A percentile compares a stretch with the other conserved stretches of the same genome.
Evolutionary conservation across 2,329 filamentous ascomycete genomes (phyloP).

Genomic region (Calonectria multiphialidica): DNA sequence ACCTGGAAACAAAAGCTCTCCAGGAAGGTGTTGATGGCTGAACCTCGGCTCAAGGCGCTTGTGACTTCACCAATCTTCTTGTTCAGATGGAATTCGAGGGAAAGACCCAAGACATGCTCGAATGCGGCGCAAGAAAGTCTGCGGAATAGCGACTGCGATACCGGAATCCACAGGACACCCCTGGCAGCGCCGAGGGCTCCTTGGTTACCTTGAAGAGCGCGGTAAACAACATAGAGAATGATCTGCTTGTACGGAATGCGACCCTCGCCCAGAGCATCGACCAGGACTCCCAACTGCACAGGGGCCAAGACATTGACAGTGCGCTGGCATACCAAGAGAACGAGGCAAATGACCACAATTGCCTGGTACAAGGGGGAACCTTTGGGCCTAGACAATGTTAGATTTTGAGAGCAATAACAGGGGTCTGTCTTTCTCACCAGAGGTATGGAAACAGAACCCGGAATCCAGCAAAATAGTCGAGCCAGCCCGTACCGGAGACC

Average conservation of each 20-base stretch:
- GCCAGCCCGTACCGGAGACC: conserved; percentile 53
- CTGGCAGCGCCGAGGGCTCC: conserved; percentile 57
- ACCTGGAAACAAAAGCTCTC: conserved; percentile 63
- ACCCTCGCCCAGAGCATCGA: conserved; percentile 55
- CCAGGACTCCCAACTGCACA: conserved; percentile 54
- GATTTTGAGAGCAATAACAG: neutral
- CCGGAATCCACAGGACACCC: conserved; percentile 61
- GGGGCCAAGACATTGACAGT: conserved; percentile 59
- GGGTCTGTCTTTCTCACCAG: conserved; percentile 46
- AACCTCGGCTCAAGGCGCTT: conserved; percentile 61
- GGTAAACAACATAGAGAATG: conserved; percentile 57
- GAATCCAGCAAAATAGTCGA: conserved; percentile 61
- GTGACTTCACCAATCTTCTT: conserved; percentile 65
- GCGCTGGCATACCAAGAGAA: conserved; percentile 56
- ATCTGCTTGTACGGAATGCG: conserved; percentile 57
- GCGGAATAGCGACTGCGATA: conserved; percentile 58
- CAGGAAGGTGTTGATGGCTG: conserved; percentile 61
- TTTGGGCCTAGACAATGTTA: conserved; percentile 52
- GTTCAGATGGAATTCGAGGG: conserved; percentile 63
- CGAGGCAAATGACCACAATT: conserved; percentile 54
- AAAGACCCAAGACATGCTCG: conserved; percentile 59
- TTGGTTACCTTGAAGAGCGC: conserved; percentile 59
- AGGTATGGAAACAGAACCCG: conserved; percentile 59
- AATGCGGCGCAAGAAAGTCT: conserved; percentile 59
- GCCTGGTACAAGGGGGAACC: conserved; percentile 55